Base-by-base conservation (phyloP, 805 yeast species). In the Nakazawaea wyomingensis region DNA sequence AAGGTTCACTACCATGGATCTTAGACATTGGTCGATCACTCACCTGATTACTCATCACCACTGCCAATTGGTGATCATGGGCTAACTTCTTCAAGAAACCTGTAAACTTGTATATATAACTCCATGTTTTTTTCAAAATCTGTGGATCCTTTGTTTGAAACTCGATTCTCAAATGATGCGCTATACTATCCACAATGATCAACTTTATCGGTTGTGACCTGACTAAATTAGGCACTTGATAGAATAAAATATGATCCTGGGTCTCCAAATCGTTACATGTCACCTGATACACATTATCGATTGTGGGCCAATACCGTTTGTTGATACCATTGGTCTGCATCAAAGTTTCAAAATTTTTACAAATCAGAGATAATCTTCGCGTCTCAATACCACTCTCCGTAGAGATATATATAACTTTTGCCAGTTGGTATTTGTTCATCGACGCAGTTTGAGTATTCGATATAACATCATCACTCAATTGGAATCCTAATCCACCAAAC, bases 321-420 rank as follows among this genome's bases (percentile, higher is more conserved):
- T 51, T 50, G 22, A 65, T 57, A n/a, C 60, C 62, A 36, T 63
- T 66, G 1, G 66, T 60, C 3, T 61, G 46, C 20, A 73, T 54
- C 47, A 59, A 49, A 9, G 53, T 42, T n/a, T 43, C 35, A 38
- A 50, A 61, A 37, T 60, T 53, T 4, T 49, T 47, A 16, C 57
- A 46, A 2, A 80, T 67, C 46, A 74, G 74, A n/a, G 65, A 55
- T 34, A 89, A 59, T 45, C 96, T 62, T 37, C 70, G 67, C 0
- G 93, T 83, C 46, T 85, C 85, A 24, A 86, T 52, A 13, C 76
- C 74, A 3, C 85, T 75, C 56, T 90, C 97, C 0, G 96, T 90
- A 0, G 88, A 75, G 0, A 90, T 78, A 53, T 73, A 83, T n/a
- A 89, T 74, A n/a, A 78, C 74, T 42, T 71, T 67, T 5, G 44